Evolutionary conservation across 2,329 filamentous ascomycete species (phyloP).

Genomic region (Penicillium frequentans): DNA sequence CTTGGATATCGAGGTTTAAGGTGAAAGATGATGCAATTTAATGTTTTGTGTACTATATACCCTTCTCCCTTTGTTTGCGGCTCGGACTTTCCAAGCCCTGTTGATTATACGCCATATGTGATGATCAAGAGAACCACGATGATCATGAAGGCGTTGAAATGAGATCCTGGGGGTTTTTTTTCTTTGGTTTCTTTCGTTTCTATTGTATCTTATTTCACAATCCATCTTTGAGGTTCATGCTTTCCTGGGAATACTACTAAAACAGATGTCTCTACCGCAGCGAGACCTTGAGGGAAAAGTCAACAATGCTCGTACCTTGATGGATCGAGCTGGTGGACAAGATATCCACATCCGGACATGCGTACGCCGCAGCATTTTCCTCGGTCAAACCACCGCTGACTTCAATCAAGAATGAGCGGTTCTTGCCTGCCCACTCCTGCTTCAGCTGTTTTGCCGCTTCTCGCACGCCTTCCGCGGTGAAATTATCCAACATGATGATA

Average conservation of each 20-base stretch:
- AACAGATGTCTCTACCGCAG: constrained; percentile 25
- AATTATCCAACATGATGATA: constrained; percentile 97
- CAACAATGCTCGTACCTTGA: constrained; percentile 88
- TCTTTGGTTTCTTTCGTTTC: neutral
- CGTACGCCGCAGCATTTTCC: constrained; percentile 79
- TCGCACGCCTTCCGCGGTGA: constrained; percentile 75
- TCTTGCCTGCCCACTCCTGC: constrained; percentile 72
- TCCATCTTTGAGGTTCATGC: constrained; percentile 5
- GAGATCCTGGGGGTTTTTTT: neutral
- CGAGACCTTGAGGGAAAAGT: constrained; percentile 90
- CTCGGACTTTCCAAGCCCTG: neutral
- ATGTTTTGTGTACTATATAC: constrained; percentile 16
- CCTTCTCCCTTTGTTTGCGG: constrained; percentile 7
- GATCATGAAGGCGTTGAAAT: constrained; percentile 18
- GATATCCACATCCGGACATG: constrained; percentile 79
- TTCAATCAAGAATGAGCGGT: constrained; percentile 76
- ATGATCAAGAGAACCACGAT: constrained; percentile 17
- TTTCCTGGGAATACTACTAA: neutral
- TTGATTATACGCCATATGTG: constrained; percentile 8
- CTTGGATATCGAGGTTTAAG: constrained; percentile 35
- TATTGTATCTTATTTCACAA: constrained; percentile 17
- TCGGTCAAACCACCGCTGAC: constrained; percentile 87
- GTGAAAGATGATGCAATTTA: constrained; percentile 1
- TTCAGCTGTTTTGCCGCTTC: constrained; percentile 73
- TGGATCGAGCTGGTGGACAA: constrained; percentile 96